Conservation (phyloP, 2,329 filamentous ascomycete species). For the Botrytis deweyae region DNA sequence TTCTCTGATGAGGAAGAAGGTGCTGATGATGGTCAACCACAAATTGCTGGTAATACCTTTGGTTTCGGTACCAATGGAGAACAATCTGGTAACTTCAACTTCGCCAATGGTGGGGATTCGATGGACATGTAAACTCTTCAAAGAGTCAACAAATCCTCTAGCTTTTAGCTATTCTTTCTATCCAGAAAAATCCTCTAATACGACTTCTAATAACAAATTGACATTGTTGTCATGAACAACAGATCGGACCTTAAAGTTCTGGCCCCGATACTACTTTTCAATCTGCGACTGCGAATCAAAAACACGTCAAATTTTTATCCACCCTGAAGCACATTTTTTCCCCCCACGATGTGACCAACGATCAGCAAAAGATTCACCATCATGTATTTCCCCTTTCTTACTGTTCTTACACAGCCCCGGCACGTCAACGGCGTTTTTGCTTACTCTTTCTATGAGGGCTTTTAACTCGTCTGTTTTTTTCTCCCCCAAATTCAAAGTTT, state of each 20-base stretch:
- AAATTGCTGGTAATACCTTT: slow-evolving; percentile 68
- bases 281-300: slow-evolving; percentile 25
- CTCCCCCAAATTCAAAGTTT: slow-evolving; percentile 21
- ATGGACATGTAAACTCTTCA: slow-evolving; percentile 66
- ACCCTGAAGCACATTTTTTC: slow-evolving; percentile 26
- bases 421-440: slow-evolving; percentile 38
- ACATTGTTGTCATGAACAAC: slow-evolving; percentile 24
- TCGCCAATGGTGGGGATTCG: slow-evolving; percentile 71
- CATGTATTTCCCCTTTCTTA: slow-evolving; percentile 40
- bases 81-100: slow-evolving; percentile 89
- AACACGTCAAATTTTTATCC: slow-evolving; percentile 21
- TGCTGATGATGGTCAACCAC: slow-evolving; percentile 67
- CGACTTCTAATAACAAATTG: slow-evolving; percentile 36
- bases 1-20: slow-evolving; percentile 96
- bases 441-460: slow-evolving; percentile 19
- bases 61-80: slow-evolving; percentile 73
- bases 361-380: slow-evolving; percentile 43
- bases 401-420: slow-evolving; percentile 31
- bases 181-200: slow-evolving; percentile 27
- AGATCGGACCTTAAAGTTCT: slow-evolving; percentile 18
- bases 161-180: slow-evolving; percentile 26
- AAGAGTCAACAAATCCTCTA: slow-evolving; percentile 26
- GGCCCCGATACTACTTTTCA: slow-evolving; percentile 22
- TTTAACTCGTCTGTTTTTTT: neutral
- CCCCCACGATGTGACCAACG: slow-evolving; percentile 37